A percentile compares a stretch with the other conserved stretches of the same genome.
phyloP scores from a whole-genome alignment of 768 basidiomycete genomes.

The Suillus ampliporus region DNA sequence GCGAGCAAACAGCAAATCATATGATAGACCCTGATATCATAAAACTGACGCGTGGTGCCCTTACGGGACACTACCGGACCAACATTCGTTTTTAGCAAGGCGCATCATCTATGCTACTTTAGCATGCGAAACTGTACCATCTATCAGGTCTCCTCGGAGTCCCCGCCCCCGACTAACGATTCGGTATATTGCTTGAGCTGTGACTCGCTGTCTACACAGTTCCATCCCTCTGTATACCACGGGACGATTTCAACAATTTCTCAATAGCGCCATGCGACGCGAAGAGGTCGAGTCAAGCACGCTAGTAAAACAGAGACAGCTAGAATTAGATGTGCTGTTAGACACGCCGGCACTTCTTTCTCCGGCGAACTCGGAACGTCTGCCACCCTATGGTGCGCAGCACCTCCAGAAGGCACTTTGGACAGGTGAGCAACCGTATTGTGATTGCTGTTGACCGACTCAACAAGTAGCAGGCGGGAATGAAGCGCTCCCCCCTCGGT shows the following conservation, averaged over 20 bases:
- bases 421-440: neutral
- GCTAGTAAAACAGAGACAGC: no score
- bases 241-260: no score
- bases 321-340: no score
- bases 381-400: neutral
- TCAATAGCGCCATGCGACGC: no score
- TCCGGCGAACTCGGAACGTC: no score
- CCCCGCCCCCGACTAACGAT: neutral
- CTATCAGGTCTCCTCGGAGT: neutral
- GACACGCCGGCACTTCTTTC: no score
- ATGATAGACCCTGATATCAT: neutral
- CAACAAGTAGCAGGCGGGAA: neutral
- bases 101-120: no score
- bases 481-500: neutral
- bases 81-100: neutral
- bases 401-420: neutral
- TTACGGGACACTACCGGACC: neutral
- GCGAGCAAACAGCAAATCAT: neutral
- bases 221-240: no score
- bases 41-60: neutral
- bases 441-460: neutral
- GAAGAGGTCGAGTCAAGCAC: no score
- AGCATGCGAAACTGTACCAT: neutral
- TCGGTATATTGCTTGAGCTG: neutral
- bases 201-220: neutral